Evolutionary conservation across 306 rosid genomes (phyloP), one percentile per base, ranked within the genome.

Genomic region (Cyamopsis tetragonoloba): DNA sequence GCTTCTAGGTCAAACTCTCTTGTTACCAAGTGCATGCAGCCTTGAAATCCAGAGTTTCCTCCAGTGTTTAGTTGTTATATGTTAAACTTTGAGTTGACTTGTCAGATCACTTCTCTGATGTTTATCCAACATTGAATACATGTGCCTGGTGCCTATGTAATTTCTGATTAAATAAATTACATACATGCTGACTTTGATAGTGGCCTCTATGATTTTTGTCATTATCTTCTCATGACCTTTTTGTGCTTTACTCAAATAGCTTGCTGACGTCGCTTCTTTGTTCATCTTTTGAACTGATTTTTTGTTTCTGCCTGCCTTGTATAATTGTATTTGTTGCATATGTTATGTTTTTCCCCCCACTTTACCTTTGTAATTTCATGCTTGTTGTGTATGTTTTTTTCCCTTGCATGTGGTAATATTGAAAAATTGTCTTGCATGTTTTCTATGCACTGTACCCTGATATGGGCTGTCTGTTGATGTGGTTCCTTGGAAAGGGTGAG

Each of bases 401-500:
- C 2, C 35, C 15, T 24, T 55, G 58, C 23, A 48, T 66, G 70
- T 32, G 41, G 2, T 39, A 4, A 23, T 47, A 35, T 51, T 26
- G 13, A 17, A 37, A n/a, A 4, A 35, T 7, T 50, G 23, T 50
- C 15, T 49, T 28, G 20, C 11, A 41, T 30, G 13, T 51, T 59
- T 7, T 31, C 4, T 39, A 14, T 39, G 8, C 4, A 14, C 3
- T 47, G 43, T 59, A 13, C 4, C 66, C 41, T 12, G 30, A 77
- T 12, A 5, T 14, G 3, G n/a, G 15, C 49, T 34, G 18, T 60
- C 73, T 51, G 23, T 35, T 67, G 48, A 12, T 27, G 49, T 69
- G 17, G 60, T 63, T 26, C 55, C 43, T 63, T 20, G 4, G 47
- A 49, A 75, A 43, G 68, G 68, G 58, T 37, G 60, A 57, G 58